A percentile compares a stretch with the other conserved stretches of the same genome.
These are phyloP conservation scores for Phytophthora palmivora DNA, from an alignment of 352 stramenopile genomes.

Conservation along the genomic window DNA sequence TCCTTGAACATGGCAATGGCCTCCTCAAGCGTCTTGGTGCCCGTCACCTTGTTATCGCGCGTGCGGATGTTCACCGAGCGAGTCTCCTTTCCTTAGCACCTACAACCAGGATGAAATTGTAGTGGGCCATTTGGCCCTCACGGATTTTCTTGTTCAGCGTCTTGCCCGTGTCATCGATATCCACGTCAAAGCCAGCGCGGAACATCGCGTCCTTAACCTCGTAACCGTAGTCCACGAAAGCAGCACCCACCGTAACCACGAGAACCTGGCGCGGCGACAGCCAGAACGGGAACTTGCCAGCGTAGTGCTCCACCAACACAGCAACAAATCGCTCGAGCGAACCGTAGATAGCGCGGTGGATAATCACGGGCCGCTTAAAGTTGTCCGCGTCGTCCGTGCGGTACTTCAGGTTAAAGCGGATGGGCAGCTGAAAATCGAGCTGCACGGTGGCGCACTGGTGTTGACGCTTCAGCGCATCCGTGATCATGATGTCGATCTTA, in stretches of 20 bases:
- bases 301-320: slow-evolving; percentile 98
- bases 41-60: slow-evolving; percentile 93
- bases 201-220: slow-evolving; percentile 92
- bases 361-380: slow-evolving; percentile 96
- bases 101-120: slow-evolving; percentile 99
- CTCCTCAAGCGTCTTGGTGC: slow-evolving; percentile 95
- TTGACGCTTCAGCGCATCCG: slow-evolving; percentile 96
- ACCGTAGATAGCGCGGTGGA: slow-evolving; percentile 98
- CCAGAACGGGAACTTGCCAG: slow-evolving; percentile 99
- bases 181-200: slow-evolving; percentile 95
- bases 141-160: slow-evolving; percentile 99
- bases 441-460: slow-evolving; percentile 99
- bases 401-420: slow-evolving; percentile 97
- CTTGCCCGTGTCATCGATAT: slow-evolving; percentile 95
- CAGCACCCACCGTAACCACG: slow-evolving; percentile 95
- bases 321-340: slow-evolving; percentile 98
- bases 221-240: slow-evolving; percentile 96
- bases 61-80: slow-evolving; percentile 95
- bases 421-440: slow-evolving; percentile 99
- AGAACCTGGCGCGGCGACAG: slow-evolving; percentile 95
- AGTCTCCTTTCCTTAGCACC: slow-evolving; percentile 92
- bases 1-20: slow-evolving; percentile 94
- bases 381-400: slow-evolving; percentile 75
- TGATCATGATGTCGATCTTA: slow-evolving; percentile 99
- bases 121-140: slow-evolving; percentile 96